phyloP scores from a whole-genome alignment of 306 rosid genomes.

The Quercus berberidifolia region DNA sequence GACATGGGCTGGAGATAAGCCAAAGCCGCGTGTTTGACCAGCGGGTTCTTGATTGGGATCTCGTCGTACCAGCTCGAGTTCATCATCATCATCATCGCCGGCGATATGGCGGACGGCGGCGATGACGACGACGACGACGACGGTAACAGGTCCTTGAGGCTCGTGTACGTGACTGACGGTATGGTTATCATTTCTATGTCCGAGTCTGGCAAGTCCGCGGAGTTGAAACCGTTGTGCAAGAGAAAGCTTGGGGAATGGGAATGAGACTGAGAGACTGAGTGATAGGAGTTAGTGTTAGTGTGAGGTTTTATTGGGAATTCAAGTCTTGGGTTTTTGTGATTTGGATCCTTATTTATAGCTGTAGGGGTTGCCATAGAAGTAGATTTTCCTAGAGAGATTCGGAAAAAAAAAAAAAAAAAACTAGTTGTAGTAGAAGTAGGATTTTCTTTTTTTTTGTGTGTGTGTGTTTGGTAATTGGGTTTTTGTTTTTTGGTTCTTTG shows the following conservation, averaged over 20 bases:
- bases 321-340: neutral
- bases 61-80: conserved; percentile 50
- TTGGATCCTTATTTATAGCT: neutral
- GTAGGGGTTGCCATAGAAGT: conserved; percentile 5
- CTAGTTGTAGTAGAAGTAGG: too few species aligned
- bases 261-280: neutral
- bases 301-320: neutral
- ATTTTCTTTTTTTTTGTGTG: too few species aligned
- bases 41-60: conserved; percentile 58
- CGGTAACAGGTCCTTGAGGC: conserved; percentile 52
- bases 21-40: conserved; percentile 68
- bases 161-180: conserved; percentile 36
- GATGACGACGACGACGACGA: conserved; percentile 1
- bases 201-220: conserved; percentile 9
- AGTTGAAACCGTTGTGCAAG: conserved; percentile 14
- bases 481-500: too few species aligned
- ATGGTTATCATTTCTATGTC: conserved; percentile 34
- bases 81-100: neutral
- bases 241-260: conserved; percentile 24
- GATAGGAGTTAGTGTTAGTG: neutral
- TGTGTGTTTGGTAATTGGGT: too few species aligned
- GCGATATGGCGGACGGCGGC: neutral
- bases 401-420: too few species aligned
- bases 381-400: too few species aligned
- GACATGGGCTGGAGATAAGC: conserved; percentile 67